Conservation (phyloP, 1,284 basidiomycete species). For the Leccinum subatratum region DNA sequence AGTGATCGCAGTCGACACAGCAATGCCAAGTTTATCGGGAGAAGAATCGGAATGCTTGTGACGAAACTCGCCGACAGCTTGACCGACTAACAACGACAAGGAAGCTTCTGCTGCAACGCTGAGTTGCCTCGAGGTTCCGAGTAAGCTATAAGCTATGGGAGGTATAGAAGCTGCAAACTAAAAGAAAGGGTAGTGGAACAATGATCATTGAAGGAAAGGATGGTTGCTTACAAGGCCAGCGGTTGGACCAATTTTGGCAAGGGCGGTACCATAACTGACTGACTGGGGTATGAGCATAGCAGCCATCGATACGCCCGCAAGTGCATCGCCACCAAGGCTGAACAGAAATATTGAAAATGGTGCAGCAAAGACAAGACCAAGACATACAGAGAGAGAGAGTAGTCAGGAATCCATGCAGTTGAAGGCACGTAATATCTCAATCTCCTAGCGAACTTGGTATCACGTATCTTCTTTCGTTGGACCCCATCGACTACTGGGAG, state of each 20-base stretch:
- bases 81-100: slow-evolving; percentile 82
- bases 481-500: slow-evolving; percentile 14
- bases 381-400: slow-evolving; percentile 66
- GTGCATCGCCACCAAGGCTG: slow-evolving; percentile 75
- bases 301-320: slow-evolving; percentile 83
- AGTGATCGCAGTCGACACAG: slow-evolving; percentile 72
- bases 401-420: slow-evolving; percentile 78
- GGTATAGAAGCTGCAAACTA: slow-evolving; percentile 79
- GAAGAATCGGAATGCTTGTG: slow-evolving; percentile 47
- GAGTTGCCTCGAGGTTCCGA: slow-evolving; percentile 80
- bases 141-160: slow-evolving; percentile 75
- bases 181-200: slow-evolving; percentile 3
- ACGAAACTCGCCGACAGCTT: slow-evolving; percentile 70
- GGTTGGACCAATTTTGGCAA: slow-evolving; percentile 78
- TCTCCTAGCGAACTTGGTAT: slow-evolving; percentile 32
- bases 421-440: slow-evolving; percentile 68
- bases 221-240: slow-evolving; percentile 69
- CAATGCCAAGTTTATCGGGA: slow-evolving; percentile 55
- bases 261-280: slow-evolving; percentile 84
- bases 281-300: slow-evolving; percentile 89
- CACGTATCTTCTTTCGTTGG: slow-evolving; percentile 20
- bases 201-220: slow-evolving; percentile 12
- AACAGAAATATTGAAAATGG: slow-evolving; percentile 11
- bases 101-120: slow-evolving; percentile 90
- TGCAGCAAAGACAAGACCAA: neutral